phyloP scores from a whole-genome alignment of 768 basidiomycete genomes.

The Bullera alba region DNA sequence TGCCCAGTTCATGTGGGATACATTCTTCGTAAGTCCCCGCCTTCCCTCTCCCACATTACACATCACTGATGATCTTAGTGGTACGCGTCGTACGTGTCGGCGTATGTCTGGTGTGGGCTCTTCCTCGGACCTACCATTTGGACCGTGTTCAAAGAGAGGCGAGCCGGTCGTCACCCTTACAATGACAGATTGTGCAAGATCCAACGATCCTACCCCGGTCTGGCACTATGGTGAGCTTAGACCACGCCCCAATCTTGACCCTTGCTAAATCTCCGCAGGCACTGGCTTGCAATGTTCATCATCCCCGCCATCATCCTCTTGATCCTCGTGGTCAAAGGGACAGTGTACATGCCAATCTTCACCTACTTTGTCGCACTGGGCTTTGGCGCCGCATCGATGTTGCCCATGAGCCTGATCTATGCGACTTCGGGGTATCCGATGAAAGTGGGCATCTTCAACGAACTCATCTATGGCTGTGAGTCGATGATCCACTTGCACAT shows the following conservation, averaged over 20 bases:
- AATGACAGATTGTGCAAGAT: too few relatives aligned
- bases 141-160: too few relatives aligned
- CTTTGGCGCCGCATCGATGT: constrained; percentile 9
- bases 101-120: too few relatives aligned
- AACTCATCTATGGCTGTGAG: constrained; percentile 11
- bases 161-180: too few relatives aligned
- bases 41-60: too few relatives aligned
- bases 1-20: too few relatives aligned
- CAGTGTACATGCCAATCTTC: constrained; percentile 5
- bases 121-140: too few relatives aligned
- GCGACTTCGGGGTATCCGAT: constrained; percentile 8
- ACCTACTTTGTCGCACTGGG: constrained; percentile 10
- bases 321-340: background rate
- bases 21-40: too few relatives aligned
- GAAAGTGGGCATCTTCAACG: constrained; percentile 13
- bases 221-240: constrained; percentile 1
- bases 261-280: background rate
- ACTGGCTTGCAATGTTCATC: constrained; percentile 2
- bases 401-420: constrained; percentile 10
- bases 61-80: too few relatives aligned
- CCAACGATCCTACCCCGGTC: too few relatives aligned
- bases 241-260: background rate
- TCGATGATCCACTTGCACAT: too few relatives aligned
- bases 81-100: too few relatives aligned
- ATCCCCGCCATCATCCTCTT: constrained; percentile 9